A percentile compares a stretch with the other conserved stretches of the same genome.
These are phyloP conservation scores for Incumbomyces lentus DNA, from an alignment of 2,329 filamentous ascomycete species.

Conservation along the genomic window DNA sequence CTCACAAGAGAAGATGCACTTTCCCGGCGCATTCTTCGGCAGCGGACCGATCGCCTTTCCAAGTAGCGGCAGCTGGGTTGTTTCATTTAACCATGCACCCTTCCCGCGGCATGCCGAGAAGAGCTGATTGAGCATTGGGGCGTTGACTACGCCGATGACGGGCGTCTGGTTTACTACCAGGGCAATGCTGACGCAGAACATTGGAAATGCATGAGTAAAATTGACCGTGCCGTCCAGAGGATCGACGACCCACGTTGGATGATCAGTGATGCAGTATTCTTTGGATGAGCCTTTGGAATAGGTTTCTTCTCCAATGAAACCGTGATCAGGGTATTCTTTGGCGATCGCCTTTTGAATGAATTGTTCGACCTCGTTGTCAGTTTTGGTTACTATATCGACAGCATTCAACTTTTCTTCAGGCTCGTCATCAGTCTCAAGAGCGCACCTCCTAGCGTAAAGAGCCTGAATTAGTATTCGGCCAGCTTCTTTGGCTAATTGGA, in stretches of 20 bases:
- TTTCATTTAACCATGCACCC: conserved; percentile 61
- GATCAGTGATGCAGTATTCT: conserved; percentile 54
- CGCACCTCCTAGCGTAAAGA: conserved; percentile 44
- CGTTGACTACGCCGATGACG: conserved; percentile 60
- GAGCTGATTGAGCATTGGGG: conserved; percentile 58
- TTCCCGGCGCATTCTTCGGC: conserved; percentile 53
- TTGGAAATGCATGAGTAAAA: conserved; percentile 69
- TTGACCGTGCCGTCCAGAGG: conserved; percentile 72
- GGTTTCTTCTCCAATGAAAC: conserved; percentile 69
- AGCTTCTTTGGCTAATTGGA: conserved; percentile 60
- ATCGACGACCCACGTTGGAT: conserved; percentile 67
- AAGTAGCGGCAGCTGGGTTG: conserved; percentile 49
- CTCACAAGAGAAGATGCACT: conserved; percentile 64
- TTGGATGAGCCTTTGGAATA: conserved; percentile 60
- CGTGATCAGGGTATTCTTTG: conserved; percentile 53
- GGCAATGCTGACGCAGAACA: conserved; percentile 71
- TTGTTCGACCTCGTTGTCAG: conserved; percentile 54
- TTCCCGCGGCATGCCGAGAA: conserved; percentile 57
- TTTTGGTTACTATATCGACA: neutral
- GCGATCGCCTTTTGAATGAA: conserved; percentile 55
- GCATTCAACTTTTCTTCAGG: conserved; percentile 53
- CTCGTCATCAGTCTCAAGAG: neutral
- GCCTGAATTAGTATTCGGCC: conserved; percentile 57
- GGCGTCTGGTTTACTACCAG: conserved; percentile 52
- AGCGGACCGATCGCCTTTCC: conserved; percentile 52